phyloP scores from a whole-genome alignment of 805 yeast species.

The Lachancea fermentati region DNA sequence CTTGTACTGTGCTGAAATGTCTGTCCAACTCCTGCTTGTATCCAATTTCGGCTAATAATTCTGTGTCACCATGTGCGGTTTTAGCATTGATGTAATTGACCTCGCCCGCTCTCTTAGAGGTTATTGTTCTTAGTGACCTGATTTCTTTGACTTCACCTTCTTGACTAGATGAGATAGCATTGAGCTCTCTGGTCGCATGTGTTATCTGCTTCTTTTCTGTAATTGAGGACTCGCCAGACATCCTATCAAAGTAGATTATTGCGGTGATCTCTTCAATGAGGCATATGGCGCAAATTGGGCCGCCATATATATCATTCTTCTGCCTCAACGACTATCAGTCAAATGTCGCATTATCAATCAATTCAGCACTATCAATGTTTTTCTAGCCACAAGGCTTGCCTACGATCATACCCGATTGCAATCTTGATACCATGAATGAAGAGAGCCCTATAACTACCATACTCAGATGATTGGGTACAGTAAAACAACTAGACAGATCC shows the following conservation, averaged over 20 bases:
- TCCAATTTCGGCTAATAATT: slow-evolving; percentile 47
- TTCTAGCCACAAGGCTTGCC: too few relatives aligned
- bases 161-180: neutral
- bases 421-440: too few relatives aligned
- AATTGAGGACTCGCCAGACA: neutral
- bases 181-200: neutral
- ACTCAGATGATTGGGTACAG: neutral
- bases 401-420: too few relatives aligned
- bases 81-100: slow-evolving; percentile 21
- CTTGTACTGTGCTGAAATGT: slow-evolving; percentile 55
- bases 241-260: neutral
- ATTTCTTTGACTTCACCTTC: slow-evolving; percentile 5
- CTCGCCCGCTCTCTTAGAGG: slow-evolving; percentile 10
- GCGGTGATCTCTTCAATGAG: too few relatives aligned
- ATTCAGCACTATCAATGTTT: too few relatives aligned
- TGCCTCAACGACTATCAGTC: too few relatives aligned
- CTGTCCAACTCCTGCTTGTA: slow-evolving; percentile 66
- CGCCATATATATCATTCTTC: neutral
- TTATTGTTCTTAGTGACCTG: slow-evolving; percentile 9
- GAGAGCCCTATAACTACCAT: too few relatives aligned
- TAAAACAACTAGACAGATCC: neutral
- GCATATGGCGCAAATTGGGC: neutral
- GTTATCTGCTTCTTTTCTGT: neutral
- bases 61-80: slow-evolving; percentile 23
- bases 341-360: too few relatives aligned